phyloP scores from a whole-genome alignment of 1,284 basidiomycete species.

The Phenoliferia sp. region DNA sequence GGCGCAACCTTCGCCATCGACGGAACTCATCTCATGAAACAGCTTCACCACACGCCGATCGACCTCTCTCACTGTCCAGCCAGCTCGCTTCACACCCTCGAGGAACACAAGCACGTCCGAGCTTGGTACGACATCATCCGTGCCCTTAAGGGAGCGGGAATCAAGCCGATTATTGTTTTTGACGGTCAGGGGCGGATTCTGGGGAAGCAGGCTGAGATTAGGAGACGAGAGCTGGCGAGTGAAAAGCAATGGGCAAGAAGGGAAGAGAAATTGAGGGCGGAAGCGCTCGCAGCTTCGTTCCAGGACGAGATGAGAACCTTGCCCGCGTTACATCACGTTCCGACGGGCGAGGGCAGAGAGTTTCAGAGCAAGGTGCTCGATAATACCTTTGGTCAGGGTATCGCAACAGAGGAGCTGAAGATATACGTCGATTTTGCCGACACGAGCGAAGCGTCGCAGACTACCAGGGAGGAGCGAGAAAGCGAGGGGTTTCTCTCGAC shows the following conservation, averaged over 20 bases:
- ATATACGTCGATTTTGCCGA: too few relatives aligned
- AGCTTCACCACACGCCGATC: conserved; percentile 10
- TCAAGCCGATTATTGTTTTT: conserved; percentile 26
- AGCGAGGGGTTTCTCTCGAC: too few relatives aligned
- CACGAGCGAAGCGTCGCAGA: too few relatives aligned
- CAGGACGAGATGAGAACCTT: too few relatives aligned
- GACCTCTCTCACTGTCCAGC: not conserved
- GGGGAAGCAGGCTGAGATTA: conserved; percentile 10
- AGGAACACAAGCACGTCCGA: conserved; percentile 9
- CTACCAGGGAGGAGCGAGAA: too few relatives aligned
- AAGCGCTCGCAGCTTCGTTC: conserved; percentile 11
- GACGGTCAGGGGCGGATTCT: conserved; percentile 20
- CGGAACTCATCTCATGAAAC: conserved; percentile 24
- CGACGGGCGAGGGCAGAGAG: too few relatives aligned
- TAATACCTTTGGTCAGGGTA: too few relatives aligned
- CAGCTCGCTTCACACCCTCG: not conserved
- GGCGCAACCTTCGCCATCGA: conserved; percentile 22
- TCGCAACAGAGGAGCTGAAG: too few relatives aligned
- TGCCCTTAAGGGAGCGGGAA: conserved; percentile 8
- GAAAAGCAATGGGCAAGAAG: conserved; percentile 9
- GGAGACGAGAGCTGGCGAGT: conserved; percentile 1
- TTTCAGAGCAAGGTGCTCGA: not conserved
- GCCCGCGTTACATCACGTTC: too few relatives aligned
- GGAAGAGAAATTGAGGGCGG: not conserved
- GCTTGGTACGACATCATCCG: conserved; percentile 24